These are phyloP conservation scores for Acer yangbiense DNA, from an alignment of 345 rosid genomes.

Conservation along the genomic window DNA sequence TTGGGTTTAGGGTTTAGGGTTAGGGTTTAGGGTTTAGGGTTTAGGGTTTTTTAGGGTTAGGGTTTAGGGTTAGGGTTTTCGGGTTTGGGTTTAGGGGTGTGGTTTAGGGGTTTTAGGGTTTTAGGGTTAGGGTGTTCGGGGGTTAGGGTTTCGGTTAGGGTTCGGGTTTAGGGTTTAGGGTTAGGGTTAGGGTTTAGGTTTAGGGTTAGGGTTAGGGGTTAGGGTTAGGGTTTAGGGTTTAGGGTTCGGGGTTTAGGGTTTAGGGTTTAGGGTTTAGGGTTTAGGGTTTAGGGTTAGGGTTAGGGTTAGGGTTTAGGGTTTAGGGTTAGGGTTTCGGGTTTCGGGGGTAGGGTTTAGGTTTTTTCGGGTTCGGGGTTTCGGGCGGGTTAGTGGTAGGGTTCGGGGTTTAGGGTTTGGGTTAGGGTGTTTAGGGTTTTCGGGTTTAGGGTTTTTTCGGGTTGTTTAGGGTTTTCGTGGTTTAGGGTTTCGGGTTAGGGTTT, in stretches of 20 bases:
- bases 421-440: constrained; percentile 21
- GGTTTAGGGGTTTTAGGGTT: constrained; percentile 9
- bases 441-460: constrained; percentile 23
- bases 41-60: constrained; percentile 14
- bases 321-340: constrained; percentile 21
- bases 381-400: constrained; percentile 19
- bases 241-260: not conserved
- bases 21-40: constrained; percentile 23
- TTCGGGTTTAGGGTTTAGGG: constrained; percentile 20
- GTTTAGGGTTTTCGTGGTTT: constrained; percentile 23
- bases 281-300: constrained; percentile 17
- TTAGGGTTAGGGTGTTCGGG: constrained; percentile 12
- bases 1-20: constrained; percentile 20
- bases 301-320: constrained; percentile 22
- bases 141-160: constrained; percentile 19
- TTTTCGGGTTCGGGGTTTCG: constrained; percentile 16
- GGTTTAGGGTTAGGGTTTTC: constrained; percentile 8
- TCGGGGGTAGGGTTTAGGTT: constrained; percentile 12
- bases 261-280: constrained; percentile 12
- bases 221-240: constrained; percentile 14
- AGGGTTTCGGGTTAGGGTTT: constrained; percentile 22
- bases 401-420: constrained; percentile 21
- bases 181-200: constrained; percentile 23
- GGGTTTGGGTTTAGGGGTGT: too few species aligned
- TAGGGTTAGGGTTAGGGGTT: constrained; percentile 14